Base-by-base conservation (phyloP, 202 grass and related monocot genomes). In the Schoenoplectus tabernaemontani region DNA sequence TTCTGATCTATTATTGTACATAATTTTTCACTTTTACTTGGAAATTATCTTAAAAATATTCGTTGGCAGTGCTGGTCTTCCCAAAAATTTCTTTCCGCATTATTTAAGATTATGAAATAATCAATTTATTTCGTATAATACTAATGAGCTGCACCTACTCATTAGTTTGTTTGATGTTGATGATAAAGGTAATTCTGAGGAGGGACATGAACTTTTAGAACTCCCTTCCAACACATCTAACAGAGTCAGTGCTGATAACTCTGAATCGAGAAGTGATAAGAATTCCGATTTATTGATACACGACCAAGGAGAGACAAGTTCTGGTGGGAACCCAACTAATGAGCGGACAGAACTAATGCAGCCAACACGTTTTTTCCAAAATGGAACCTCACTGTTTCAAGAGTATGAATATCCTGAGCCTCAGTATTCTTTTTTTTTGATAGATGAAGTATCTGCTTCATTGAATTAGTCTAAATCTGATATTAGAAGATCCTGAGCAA, bases 331-430 rank as follows among this genome's bases (percentile, higher is more conserved):
- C 60, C n/a, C 42, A 59, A 78, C 84, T 73, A 73, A 42, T 59
- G 87, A 89, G 39, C 85, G 24, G 70, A 72, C 85, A 26, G 88
- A 69, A 61, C 83, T 85, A 16, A 90, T 88, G 87, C 33, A 78
- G 46, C 87, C 91, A 77, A 85, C 77, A 9, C 30, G 77, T 67
- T 59, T 93, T 78, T 85, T 93, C 61, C 89, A 88, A 77, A 97
- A 88, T 85, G 91, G 91, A 79, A 47, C 93, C 76, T 91, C 91
- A 82, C 33, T 97, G 23, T 91, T 97, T 78, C 87, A 93, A 88
- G 93, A 86, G 93, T 97, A 93, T 37, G 78, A 28, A 68, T 77
- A 1, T 23, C 37, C 36, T 5, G 33, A 22, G 58, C 2, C 53
- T 57, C 41, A 59, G 1, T 44, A 68, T 4, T 68, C 38, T 38